Conservation (phyloP, 768 basidiomycete species). For the Rhodotorula toruloides region DNA sequence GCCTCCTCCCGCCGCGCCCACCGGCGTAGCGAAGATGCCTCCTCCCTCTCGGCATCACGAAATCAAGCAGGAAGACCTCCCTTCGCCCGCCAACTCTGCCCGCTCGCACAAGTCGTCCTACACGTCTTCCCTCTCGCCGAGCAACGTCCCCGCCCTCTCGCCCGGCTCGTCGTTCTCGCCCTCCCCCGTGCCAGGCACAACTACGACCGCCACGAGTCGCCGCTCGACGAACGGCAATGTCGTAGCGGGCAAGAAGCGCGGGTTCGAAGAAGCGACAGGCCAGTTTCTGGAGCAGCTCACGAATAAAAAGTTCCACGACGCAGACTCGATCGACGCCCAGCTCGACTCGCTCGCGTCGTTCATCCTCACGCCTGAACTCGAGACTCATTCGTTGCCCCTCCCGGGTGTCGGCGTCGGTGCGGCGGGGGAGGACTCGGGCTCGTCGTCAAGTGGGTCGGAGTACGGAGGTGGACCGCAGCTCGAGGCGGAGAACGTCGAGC, state of each 20-base stretch:
- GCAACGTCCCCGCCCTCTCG: conserved; percentile 30
- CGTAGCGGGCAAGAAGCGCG: conserved; percentile 37
- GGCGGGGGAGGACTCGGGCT: conserved; percentile 18
- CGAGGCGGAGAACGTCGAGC: conserved; percentile 26
- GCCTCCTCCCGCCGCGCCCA: too few relatives aligned
- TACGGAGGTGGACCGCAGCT: conserved; percentile 5
- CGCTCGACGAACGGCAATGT: background rate
- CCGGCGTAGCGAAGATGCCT: too few relatives aligned
- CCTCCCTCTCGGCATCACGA: background rate
- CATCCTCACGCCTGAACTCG: conserved; percentile 28
- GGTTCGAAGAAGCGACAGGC: conserved; percentile 33
- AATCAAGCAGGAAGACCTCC: conserved; percentile 21
- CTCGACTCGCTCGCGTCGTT: conserved; percentile 31
- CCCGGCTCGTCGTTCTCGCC: conserved; percentile 36
- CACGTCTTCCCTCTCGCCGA: conserved; percentile 32
- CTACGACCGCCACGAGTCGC: background rate
- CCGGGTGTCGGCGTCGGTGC: background rate
- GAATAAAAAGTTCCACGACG: conserved; percentile 34
- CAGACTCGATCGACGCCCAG: conserved; percentile 15
- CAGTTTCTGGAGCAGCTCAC: conserved; percentile 24
- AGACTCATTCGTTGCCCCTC: background rate
- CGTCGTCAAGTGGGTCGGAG: conserved; percentile 16
- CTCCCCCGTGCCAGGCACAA: conserved; percentile 9
- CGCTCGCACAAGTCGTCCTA: conserved; percentile 20
- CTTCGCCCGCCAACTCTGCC: conserved; percentile 16